A percentile compares a stretch with the other conserved stretches of the same genome.
phyloP scores from a whole-genome alignment of 2,329 filamentous ascomycete species.

The Fusarium solani-melongenae region DNA sequence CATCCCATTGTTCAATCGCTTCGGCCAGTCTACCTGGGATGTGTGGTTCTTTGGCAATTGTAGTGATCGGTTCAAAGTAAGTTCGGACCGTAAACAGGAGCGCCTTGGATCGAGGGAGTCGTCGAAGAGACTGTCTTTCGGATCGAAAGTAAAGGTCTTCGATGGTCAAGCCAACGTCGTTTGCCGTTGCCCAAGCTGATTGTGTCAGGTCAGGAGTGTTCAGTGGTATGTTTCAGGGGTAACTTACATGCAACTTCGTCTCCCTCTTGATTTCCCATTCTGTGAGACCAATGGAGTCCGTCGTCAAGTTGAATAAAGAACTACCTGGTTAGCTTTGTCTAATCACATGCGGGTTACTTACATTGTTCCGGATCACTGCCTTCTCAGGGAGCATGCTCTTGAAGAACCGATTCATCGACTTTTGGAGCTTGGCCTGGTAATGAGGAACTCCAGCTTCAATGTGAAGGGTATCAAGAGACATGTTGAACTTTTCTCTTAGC shows the following conservation, averaged over 20 bases:
- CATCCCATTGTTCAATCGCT: constrained; percentile 33
- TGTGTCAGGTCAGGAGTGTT: background rate
- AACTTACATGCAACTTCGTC: constrained; percentile 23
- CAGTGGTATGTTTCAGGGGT: accelerated
- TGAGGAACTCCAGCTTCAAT: constrained; percentile 35
- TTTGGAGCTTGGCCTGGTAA: constrained; percentile 27
- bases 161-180: constrained; percentile 5
- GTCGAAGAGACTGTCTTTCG: constrained; percentile 29
- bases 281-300: constrained; percentile 34
- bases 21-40: constrained; percentile 25
- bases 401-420: constrained; percentile 35
- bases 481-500: constrained; percentile 30
- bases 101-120: constrained; percentile 23
- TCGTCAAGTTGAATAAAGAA: constrained; percentile 37
- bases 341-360: accelerated
- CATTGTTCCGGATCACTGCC: constrained; percentile 28
- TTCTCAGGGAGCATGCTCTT: constrained; percentile 28
- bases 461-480: constrained; percentile 33
- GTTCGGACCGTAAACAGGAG: constrained; percentile 27
- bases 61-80: constrained; percentile 32
- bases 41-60: constrained; percentile 20
- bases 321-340: background rate
- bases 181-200: constrained; percentile 28
- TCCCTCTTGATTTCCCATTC: constrained; percentile 27
- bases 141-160: constrained; percentile 35